phyloP scores from a whole-genome alignment of 1,284 basidiomycete species.

The Sporisorium iseilematis-ciliati region DNA sequence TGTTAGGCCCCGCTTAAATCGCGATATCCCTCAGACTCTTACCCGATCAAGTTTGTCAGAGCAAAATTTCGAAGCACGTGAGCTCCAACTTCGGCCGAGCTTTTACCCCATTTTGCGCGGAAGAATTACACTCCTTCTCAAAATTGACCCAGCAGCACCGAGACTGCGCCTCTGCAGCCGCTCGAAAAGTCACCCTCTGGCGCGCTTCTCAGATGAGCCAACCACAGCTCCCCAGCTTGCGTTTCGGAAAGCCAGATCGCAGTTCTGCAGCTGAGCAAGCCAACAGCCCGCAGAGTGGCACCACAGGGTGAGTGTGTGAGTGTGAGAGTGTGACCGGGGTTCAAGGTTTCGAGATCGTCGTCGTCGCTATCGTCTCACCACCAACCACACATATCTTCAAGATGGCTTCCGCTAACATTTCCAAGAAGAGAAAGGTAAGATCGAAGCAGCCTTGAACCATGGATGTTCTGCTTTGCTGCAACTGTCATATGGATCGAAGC shows the following conservation, averaged over 20 bases:
- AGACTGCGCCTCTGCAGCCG: conserved; percentile 2
- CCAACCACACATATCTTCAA: conserved; percentile 52
- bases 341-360: conserved; percentile 31
- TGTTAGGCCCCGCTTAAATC: not conserved
- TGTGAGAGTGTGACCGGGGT: conserved; percentile 4
- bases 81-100: not conserved
- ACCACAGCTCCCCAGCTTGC: too few relatives aligned
- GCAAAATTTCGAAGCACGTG: not conserved
- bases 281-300: not conserved
- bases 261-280: conserved; percentile 4
- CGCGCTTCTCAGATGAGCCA: conserved; percentile 2
- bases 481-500: not conserved
- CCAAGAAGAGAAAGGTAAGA: conserved; percentile 69
- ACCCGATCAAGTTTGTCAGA: not conserved
- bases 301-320: too few relatives aligned
- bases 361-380: conserved; percentile 32
- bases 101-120: not conserved
- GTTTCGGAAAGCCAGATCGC: not conserved
- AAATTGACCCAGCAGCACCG: not conserved
- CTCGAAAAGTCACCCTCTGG: not conserved
- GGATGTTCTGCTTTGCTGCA: conserved; percentile 1
- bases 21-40: not conserved
- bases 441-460: conserved; percentile 10
- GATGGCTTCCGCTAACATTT: conserved; percentile 67
- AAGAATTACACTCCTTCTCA: not conserved